Evolutionary conservation across 2,329 filamentous ascomycete genomes (phyloP), one percentile per base, ranked within the genome.

Genomic region (Fusarium sp.): DNA sequence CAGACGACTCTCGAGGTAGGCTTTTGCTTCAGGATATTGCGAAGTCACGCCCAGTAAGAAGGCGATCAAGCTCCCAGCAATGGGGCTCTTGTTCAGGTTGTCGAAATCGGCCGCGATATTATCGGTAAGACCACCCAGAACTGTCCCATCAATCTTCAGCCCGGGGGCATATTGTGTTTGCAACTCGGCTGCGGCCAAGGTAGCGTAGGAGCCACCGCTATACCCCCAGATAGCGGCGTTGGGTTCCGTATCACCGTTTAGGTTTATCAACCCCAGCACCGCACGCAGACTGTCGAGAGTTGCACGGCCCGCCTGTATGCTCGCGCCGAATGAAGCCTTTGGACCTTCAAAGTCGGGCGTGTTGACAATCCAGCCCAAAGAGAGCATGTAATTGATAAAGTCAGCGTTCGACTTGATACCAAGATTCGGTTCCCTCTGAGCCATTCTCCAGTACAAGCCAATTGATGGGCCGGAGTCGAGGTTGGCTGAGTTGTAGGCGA

Each of bases 311-410:
- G 80, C 80, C 35, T 82, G 79, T 1, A 80, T 75, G 24, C 82
- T 84, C 1, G 82, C 81, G 0, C 81, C 79, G 72, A 86, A 87
- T 1, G 84, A 80, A 7, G 85, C 84, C 5, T 72, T 73, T 0
- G 83, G 83, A 0, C 85, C 84, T 49, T 85, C 80, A 60, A 82
- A 84, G 68, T 88, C 87, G 0, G 86, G 85, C 80, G 55, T 69
- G 27, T 68, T 75, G 8, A 75, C 42, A 1, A 75, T 51, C 70
- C 73, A 75, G 1, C 73, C 73, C 1, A 66, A 36, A 0, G 61
- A 65, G 8, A 75, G 58, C 35, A 75, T 60, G 5, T 61, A 31
- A 1, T 62, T 29, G 5, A 75, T 40, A 2, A 72, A 20, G n/a
- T 55, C 62, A 0, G 68, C 67, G 8, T 42, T 67, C 3, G 73